Evolutionary conservation across 805 yeast species (phyloP), one percentile per base, ranked within the genome.

Genomic region (Scheffersomyces stipitis): DNA sequence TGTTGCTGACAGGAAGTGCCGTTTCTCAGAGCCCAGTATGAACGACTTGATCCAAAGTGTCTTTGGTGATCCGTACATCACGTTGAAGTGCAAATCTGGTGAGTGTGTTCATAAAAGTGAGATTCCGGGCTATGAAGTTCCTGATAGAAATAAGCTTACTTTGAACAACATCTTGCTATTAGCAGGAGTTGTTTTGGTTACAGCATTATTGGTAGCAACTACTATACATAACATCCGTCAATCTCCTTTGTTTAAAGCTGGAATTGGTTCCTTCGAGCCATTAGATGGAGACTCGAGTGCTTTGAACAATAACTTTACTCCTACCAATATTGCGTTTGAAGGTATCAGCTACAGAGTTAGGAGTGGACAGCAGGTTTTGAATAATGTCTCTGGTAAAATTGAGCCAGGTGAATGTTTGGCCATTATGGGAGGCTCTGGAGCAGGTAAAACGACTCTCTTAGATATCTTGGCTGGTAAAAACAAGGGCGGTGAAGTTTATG

Each of bases 341-440:
- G 73, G 80, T 36, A 73, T 93, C 8, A 62, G 76, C 3, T 93
- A 91, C 54, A 56, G 66, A 1, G 71, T 80, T 0, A 49, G 46
- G 6, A 56, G 49, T 17, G 76, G 78, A 8, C 73, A 66, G 16
- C 63, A 61, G 13, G 80, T 93, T 3, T 70, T 93, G 40, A 70
- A 75, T 9, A 69, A 74, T 18, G 73, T 87, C 0, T 80, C 77
- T 48, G 99, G 99, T 7, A 49, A 79, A 10, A 96, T 82, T 3
- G 78, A 78, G 34, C 96, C 97, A 2, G 84, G 96, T 26, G 89
- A 89, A 56, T 84, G 95, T 43, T 60, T 89, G 56, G 98, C 99
- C 0, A 88, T 93, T 28, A 87, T 93, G 96, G 99, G 99, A 30
- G 97, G 97, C 1, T 90, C 97, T 0, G 99, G 99, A 33, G 98